Evolutionary conservation across 1,284 basidiomycete genomes (phyloP), one percentile per base, ranked within the genome.

Genomic region (Vanrija pseudolonga): DNA sequence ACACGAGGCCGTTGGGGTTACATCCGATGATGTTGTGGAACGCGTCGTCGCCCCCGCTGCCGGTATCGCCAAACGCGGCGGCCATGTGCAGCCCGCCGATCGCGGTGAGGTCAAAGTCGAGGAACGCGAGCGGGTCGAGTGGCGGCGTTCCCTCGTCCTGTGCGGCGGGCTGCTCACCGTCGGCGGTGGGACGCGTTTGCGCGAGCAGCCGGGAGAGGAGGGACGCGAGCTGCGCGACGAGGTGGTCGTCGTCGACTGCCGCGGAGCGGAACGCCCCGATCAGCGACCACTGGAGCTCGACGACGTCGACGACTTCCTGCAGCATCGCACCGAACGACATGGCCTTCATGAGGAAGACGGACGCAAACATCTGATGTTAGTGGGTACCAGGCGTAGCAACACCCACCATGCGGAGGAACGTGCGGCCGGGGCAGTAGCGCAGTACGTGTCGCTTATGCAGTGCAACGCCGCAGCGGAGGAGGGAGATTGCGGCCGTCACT

Each of bases 301-400:
- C n/a, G 22, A 43, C 39, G n/a, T 45, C 53, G 9, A 28, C 28
- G n/a, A 50, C 53, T 11, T 43, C 17, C 19, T 50, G 39, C 2
- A 47, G 22, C 8, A 55, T 32, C 0, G 48, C 53, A 5, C 53
- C 53, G 24, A 50, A 46, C 6, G 44, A 42, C 44, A 47, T 42
- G 3, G 53, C 53, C 42, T 55, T 55, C 48, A 55, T 55, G 11
- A 55, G 19, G 32, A 55, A 55, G 17, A 55, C 53, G 20, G 39
- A 43, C 3, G 53, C 53, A 20, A 50, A 55, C 53, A 55, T 55
- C 53, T 50, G 51, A 12, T 14, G 38, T 47, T 26, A 47, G 51
- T 26, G 26, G 26, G 14, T 6, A 15, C 0, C 4, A 14, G 12
- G 18, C 19, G 4, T 9, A 20, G 19, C 20, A n/a, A 5, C 24